These are phyloP conservation scores for Galerina marginata DNA, from an alignment of 768 basidiomycete genomes.

Conservation along the genomic window DNA sequence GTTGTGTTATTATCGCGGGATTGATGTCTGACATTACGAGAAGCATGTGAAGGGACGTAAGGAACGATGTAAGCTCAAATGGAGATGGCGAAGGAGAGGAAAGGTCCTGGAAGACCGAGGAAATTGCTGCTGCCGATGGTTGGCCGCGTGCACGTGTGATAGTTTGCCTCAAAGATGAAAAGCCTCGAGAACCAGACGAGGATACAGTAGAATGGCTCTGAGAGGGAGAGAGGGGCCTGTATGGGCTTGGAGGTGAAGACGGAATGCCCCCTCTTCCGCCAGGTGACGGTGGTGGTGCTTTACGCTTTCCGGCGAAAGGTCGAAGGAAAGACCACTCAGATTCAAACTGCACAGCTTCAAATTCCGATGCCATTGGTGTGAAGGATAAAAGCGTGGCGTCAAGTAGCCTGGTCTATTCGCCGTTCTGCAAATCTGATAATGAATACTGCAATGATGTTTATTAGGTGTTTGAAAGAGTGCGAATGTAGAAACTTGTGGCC, in stretches of 20 bases:
- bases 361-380: conserved; percentile 74
- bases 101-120: conserved; percentile 52
- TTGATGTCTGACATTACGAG: conserved; percentile 89
- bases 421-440: conserved; percentile 92
- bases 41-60: conserved; percentile 85
- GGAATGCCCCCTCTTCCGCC: conserved; percentile 41
- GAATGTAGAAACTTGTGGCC: conserved; percentile 14
- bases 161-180: conserved; percentile 73
- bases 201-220: conserved; percentile 46
- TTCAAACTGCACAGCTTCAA: conserved; percentile 89
- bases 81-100: conserved; percentile 47
- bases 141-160: conserved; percentile 57
- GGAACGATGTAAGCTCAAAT: conserved; percentile 71
- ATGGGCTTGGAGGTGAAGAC: conserved; percentile 55
- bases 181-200: conserved; percentile 54
- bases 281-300: conserved; percentile 41
- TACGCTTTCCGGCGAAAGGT: conserved; percentile 72
- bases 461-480: background rate
- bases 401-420: conserved; percentile 81
- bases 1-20: conserved; percentile 83
- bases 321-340: conserved; percentile 94
- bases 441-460: conserved; percentile 69
- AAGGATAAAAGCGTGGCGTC: conserved; percentile 86
- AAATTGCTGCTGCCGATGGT: conserved; percentile 50
- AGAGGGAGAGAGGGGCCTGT: conserved; percentile 59